Conservation (phyloP, 202 grass and related monocot genomes). For the Brachypodium distachyon region DNA sequence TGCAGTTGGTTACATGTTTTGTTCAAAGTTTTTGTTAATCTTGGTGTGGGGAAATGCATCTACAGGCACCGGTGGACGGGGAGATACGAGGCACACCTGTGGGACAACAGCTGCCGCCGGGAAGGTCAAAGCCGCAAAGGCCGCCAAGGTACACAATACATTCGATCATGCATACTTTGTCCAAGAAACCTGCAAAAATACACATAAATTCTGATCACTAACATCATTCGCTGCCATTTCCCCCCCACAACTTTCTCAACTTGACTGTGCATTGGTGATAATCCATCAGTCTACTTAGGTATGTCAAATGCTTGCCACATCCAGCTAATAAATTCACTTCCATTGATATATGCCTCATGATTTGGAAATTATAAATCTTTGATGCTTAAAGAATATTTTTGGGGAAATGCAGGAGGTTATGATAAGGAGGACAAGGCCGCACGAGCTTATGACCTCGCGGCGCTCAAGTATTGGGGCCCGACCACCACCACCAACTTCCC, state of each 20-base stretch:
- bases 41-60: not conserved
- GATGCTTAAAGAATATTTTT: not conserved
- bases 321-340: not conserved
- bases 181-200: slow-evolving; percentile 17
- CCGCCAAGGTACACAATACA: slow-evolving; percentile 65
- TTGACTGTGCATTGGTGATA: not conserved
- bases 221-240: not conserved
- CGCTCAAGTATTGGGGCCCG: slow-evolving; percentile 72
- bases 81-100: slow-evolving; percentile 89
- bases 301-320: not conserved
- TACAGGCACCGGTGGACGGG: slow-evolving; percentile 84
- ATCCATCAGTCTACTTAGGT: slow-evolving; percentile 75
- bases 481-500: slow-evolving; percentile 79
- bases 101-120: slow-evolving; percentile 92
- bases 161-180: not conserved
- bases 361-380: too few relatives aligned
- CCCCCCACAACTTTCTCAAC: not conserved
- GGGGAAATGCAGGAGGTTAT: slow-evolving; percentile 53
- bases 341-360: not conserved
- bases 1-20: not conserved
- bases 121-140: slow-evolving; percentile 94
- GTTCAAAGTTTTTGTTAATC: not conserved
- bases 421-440: slow-evolving; percentile 87
- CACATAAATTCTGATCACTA: not conserved
- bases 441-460: slow-evolving; percentile 69